These are phyloP conservation scores for Hortiboletus rubellus DNA, from an alignment of 1,284 basidiomycete species.

Conservation along the genomic window DNA sequence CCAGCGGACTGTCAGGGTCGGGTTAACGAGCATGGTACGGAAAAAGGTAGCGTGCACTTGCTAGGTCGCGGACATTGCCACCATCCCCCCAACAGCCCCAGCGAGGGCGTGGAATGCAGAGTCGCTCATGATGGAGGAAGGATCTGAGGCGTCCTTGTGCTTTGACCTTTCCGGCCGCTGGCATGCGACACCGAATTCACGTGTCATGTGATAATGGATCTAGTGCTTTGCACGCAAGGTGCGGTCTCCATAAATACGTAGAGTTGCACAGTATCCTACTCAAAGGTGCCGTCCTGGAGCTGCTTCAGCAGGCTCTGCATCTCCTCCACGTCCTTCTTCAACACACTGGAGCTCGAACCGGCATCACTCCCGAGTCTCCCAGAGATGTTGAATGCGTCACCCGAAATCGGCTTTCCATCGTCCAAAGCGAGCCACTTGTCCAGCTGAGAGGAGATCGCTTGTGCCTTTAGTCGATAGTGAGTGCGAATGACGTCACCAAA, in stretches of 20 bases:
- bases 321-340: conserved; percentile 68
- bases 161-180: not conserved
- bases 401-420: conserved; percentile 57
- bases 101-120: conserved; percentile 88
- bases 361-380: conserved; percentile 32
- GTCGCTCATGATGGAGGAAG: conserved; percentile 55
- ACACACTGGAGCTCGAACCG: conserved; percentile 51
- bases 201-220: not conserved
- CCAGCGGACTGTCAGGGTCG: conserved; percentile 67
- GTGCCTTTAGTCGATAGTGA: conserved; percentile 86
- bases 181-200: conserved; percentile 9
- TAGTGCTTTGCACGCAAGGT: too few relatives aligned
- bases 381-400: conserved; percentile 52
- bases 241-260: not conserved
- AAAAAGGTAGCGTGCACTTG: conserved; percentile 40
- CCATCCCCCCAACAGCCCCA: conserved; percentile 88
- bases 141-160: not conserved
- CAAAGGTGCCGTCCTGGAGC: conserved; percentile 37
- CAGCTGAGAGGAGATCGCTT: conserved; percentile 68
- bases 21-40: conserved; percentile 15
- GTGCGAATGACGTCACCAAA: conserved; percentile 84
- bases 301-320: conserved; percentile 57
- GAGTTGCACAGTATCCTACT: conserved; percentile 5
- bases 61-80: conserved; percentile 87
- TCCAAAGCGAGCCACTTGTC: conserved; percentile 76